Evolutionary conservation across 805 yeast species (phyloP), one percentile per base, ranked within the genome.

Genomic region (Monosporozyma unispora): DNA sequence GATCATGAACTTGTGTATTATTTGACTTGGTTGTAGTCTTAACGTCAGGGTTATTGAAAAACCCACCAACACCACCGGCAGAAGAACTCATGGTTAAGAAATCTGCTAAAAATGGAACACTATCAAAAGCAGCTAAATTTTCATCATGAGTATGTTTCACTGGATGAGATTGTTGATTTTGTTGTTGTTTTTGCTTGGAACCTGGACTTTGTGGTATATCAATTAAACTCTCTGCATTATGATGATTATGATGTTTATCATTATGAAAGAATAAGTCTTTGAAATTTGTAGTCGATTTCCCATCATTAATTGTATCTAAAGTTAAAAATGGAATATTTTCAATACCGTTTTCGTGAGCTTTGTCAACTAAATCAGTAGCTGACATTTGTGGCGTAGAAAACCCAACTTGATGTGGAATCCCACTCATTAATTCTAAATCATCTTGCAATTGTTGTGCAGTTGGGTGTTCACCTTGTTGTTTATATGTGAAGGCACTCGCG

Each of bases 381-480:
- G 72, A 59, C 43, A 80, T 59, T 63, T 87, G 95, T 2, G 96
- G 96, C 0, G 95, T 84, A 1, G 95, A 79, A 61, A 85, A 87
- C 2, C 82, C 86, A 23, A 84, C 89, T 58, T 84, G 88, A 42
- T 75, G 76, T 1, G 90, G 89, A 1, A 61, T 51, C 49, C 59
- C 66, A n/a, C 55, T 49, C 38, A 57, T 47, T 14, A 52, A 46
- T 42, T 54, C 57, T n/a, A 53, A 19, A 25, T 56, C 60, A 23
- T 44, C 50, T 25, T 49, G 44, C n/a, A 48, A 46, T 35, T 56
- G 56, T 18, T 54, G 50, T 8, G 47, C 50, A 16, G 50, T 52
- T 12, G 52, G 50, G 14, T 41, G 43, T 9, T 50, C 53, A 21
- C 21, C 21, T 29, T 44, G 23, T 25, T 49, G 47, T 10, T 60